Conservation (phyloP, 306 rosid genomes). For the Delonix regia region DNA sequence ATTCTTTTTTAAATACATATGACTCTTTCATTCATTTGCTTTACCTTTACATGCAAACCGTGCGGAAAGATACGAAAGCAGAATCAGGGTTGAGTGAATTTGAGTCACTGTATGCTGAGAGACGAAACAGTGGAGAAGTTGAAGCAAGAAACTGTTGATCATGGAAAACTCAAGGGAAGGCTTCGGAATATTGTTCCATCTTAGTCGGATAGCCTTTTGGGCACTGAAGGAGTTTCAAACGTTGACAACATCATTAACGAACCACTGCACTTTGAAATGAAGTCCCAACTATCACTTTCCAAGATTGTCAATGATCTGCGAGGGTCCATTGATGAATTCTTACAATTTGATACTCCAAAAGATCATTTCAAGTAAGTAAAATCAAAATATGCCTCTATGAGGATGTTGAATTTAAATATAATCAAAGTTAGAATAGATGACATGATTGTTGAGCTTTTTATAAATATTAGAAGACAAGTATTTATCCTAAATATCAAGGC, state of each 20-base stretch:
- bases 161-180: conserved; percentile 39
- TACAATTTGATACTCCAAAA: conserved; percentile 53
- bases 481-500: too few species aligned
- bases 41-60: not conserved
- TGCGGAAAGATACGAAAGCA: conserved; percentile 33
- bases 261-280: not conserved
- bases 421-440: too few species aligned
- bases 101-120: conserved; percentile 44
- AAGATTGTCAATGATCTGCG: conserved; percentile 27
- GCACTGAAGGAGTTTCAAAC: conserved; percentile 30
- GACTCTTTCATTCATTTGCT: not conserved
- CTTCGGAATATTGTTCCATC: conserved; percentile 41
- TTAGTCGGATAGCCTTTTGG: conserved; percentile 8
- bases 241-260: conserved; percentile 35
- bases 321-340: conserved; percentile 16
- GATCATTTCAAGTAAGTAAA: conserved; percentile 33
- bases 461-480: too few species aligned
- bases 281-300: conserved; percentile 2
- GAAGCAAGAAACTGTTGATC: conserved; percentile 38
- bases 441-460: too few species aligned
- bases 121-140: conserved; percentile 50
- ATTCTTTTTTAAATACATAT: too few species aligned
- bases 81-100: conserved; percentile 38
- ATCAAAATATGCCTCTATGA: too few species aligned
- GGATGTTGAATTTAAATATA: not conserved